These are phyloP conservation scores for Boletus eberwhitei DNA, from an alignment of 768 basidiomycete species.

Conservation along the genomic window DNA sequence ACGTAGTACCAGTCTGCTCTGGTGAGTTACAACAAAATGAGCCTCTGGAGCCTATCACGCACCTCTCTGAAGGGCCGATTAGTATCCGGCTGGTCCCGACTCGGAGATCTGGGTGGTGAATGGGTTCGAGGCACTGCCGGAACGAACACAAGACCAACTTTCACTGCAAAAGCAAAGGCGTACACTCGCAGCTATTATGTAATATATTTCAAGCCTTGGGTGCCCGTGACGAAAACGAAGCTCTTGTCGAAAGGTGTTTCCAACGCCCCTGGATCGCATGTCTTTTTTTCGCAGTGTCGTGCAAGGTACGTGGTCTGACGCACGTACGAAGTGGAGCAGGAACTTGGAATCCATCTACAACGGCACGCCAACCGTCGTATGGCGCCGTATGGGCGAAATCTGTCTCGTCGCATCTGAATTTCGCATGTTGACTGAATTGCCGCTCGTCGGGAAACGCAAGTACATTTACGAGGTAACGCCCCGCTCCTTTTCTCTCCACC, in stretches of 20 bases:
- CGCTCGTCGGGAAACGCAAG: conserved; percentile 55
- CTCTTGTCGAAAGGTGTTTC: conserved; percentile 94
- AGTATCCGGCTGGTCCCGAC: too few relatives aligned
- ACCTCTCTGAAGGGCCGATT: too few relatives aligned
- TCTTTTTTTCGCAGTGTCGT: not conserved
- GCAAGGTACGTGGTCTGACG: not conserved
- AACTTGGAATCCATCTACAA: conserved; percentile 95
- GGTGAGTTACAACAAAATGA: too few relatives aligned
- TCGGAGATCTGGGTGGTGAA: too few relatives aligned
- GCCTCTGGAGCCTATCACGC: too few relatives aligned
- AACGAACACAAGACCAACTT: too few relatives aligned
- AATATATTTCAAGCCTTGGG: too few relatives aligned
- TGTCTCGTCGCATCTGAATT: conserved; percentile 97
- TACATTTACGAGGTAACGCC: conserved; percentile 41
- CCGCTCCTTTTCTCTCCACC: conserved; percentile 9
- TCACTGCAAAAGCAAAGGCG: too few relatives aligned
- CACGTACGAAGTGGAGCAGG: conserved; percentile 42
- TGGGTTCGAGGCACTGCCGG: too few relatives aligned
- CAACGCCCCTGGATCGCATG: conserved; percentile 86
- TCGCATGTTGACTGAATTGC: conserved; percentile 90
- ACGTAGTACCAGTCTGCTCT: too few relatives aligned
- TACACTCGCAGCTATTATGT: too few relatives aligned
- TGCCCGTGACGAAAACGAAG: conserved; percentile 92
- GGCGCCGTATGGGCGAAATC: conserved; percentile 97
- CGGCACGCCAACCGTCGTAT: conserved; percentile 95